These are phyloP conservation scores for Fusarium ambrosium DNA, from an alignment of 2,329 filamentous ascomycete genomes.

Conservation along the genomic window DNA sequence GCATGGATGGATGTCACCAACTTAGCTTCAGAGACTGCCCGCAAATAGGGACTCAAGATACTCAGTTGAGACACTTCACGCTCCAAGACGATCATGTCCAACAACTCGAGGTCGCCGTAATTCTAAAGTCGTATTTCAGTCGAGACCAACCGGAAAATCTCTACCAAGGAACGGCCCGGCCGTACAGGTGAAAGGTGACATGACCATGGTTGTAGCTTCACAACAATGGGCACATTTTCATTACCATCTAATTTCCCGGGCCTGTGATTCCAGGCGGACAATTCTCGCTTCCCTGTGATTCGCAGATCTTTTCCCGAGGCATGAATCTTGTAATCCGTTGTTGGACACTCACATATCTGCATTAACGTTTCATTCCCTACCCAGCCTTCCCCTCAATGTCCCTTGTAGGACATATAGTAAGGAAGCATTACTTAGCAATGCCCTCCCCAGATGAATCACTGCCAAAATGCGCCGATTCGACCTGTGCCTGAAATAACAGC, in stretches of 20 bases:
- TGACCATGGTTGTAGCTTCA: not conserved
- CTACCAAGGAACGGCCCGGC: not conserved
- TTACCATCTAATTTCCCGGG: slow-evolving; percentile 6
- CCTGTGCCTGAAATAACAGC: not conserved
- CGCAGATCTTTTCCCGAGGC: slow-evolving; percentile 2
- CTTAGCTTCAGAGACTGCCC: not conserved
- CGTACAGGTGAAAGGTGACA: not conserved
- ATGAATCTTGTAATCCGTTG: not conserved
- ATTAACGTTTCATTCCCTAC: slow-evolving; percentile 1
- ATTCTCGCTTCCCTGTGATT: not conserved
- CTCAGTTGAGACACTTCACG: not conserved
- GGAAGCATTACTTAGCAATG: not conserved
- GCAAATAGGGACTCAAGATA: not conserved
- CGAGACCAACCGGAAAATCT: not conserved
- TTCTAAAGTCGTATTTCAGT: not conserved
- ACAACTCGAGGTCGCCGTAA: not conserved
- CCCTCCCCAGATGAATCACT: not conserved
- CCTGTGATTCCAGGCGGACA: slow-evolving; percentile 7
- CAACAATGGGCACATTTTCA: slow-evolving; percentile 6
- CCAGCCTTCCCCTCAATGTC: not conserved
- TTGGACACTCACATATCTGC: not conserved
- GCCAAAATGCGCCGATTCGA: not conserved
- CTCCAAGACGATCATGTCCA: not conserved
- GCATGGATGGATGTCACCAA: slow-evolving; percentile 4
- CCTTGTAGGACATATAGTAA: not conserved